phyloP scores from a whole-genome alignment of 1,284 basidiomycete species.

The Tilletia indica region DNA sequence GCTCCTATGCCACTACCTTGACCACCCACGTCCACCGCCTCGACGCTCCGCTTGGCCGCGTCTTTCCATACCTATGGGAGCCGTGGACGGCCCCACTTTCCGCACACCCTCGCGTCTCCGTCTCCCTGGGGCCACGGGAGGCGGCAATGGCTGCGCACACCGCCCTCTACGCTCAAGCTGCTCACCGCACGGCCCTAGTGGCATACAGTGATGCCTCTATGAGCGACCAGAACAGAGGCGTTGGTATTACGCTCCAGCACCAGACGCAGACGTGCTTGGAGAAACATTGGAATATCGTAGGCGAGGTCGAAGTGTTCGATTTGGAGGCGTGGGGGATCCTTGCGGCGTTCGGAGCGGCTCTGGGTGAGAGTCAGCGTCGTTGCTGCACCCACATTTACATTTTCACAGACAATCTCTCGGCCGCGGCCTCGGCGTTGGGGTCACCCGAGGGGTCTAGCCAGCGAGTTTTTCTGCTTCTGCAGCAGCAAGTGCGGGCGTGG shows the following conservation, averaged over 20 bases:
- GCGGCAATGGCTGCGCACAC: neutral
- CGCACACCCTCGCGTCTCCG: neutral
- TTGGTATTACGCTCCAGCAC: neutral
- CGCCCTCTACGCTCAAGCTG: neutral
- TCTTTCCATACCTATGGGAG: neutral
- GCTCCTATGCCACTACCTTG: neutral
- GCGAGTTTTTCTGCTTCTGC: neutral
- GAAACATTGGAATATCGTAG: neutral
- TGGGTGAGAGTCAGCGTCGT: neutral
- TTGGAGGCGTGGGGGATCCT: neutral
- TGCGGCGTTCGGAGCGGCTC: neutral
- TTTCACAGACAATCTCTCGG: neutral
- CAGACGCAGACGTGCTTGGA: neutral
- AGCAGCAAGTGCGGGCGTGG: neutral
- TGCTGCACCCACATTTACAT: neutral
- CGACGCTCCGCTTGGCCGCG: neutral
- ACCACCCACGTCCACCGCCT: neutral
- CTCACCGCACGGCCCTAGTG: neutral
- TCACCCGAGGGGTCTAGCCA: neutral
- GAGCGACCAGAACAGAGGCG: neutral
- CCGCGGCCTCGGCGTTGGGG: neutral
- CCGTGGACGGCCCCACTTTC: neutral
- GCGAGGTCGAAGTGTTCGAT: neutral
- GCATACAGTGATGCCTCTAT: slow-evolving; percentile 1
- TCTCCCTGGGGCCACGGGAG: neutral